Conservation (phyloP, 441 rosid genomes). For the Brassica balearica region DNA sequence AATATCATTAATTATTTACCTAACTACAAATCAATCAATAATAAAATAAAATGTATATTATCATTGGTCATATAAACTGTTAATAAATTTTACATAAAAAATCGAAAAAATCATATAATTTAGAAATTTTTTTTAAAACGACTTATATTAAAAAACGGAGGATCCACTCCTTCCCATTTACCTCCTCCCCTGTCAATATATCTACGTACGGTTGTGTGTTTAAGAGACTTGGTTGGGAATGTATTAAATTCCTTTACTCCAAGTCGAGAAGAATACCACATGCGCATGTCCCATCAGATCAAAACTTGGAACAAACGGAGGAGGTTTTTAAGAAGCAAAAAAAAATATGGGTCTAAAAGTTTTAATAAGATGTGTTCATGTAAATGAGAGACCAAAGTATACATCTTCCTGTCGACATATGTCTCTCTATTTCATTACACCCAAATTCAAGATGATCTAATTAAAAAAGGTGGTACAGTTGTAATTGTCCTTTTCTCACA, state of each 20-base stretch:
- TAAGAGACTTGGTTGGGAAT: neutral
- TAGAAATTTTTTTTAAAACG: too few relatives aligned
- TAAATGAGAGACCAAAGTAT: neutral
- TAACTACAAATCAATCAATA: too few relatives aligned
- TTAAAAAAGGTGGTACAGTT: too few relatives aligned
- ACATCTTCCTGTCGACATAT: neutral
- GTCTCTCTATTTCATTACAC: neutral
- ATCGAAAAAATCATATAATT: too few relatives aligned
- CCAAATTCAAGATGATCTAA: neutral
- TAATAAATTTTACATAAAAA: too few relatives aligned
- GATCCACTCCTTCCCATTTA: too few relatives aligned
- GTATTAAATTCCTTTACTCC: neutral
- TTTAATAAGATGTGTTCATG: neutral
- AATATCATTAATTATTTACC: too few relatives aligned
- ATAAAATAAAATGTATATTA: too few relatives aligned
- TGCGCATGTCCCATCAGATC: neutral
- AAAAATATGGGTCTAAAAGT: neutral
- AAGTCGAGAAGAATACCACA: neutral
- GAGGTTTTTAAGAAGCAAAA: neutral
- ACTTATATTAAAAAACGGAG: too few relatives aligned
- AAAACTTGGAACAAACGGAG: neutral
- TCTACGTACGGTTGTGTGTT: too few relatives aligned
- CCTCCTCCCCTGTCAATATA: too few relatives aligned
- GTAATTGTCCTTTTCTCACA: neutral
- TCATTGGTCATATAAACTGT: too few relatives aligned